Evolutionary conservation across 352 stramenopile species (phyloP), one percentile per base, ranked within the genome.

Genomic region (Pythium utonaiense): DNA sequence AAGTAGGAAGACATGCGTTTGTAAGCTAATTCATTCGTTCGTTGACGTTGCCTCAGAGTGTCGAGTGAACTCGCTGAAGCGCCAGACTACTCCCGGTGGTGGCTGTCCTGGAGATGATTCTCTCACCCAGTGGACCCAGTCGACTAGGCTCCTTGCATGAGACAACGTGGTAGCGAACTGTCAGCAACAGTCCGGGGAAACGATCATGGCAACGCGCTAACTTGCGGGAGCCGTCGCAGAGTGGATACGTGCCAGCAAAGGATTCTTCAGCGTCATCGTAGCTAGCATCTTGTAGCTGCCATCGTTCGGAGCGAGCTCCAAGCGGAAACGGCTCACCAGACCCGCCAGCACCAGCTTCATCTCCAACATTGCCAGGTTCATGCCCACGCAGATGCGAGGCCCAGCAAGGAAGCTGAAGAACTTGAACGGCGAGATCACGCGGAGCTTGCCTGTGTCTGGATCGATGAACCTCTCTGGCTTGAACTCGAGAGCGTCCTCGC

Each of bases 361-460:
- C 53, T 84, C 67, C 27, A 83, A 57, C 45, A 80, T 57, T 0
- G 76, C 76, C 0, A 86, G 53, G 22, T 64, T 57, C 49, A 62
- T 73, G 31, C 76, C 76, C 13, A 82, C 57, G 52, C 76, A 86
- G 12, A 69, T 28, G 12, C 75, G 50, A 21, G 62, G 66, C 34
- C 76, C 76, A 3, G 69, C 75, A 55, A 74, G 64, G 57, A 86
- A 86, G 33, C 57, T 64, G 19, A 67, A 53, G 52, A 73, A 78
- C 57, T 81, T 61, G 60, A 77, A 85, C 28, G 55, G 31, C 21
- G 60, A 66, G 16, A 62, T 55, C 19, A 71, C 50, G 6, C 40
- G 28, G 19, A 69, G 33, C 48, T 64, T 53, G 22, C 45, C 40
- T 19, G 55, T 55, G 4, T 25, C 19, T 25, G 41, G 14, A 25